Percentiles rank a stretch among this genome's conserved stretches.
phyloP scores from a whole-genome alignment of 306 rosid species.

The Benincasa hispida region DNA sequence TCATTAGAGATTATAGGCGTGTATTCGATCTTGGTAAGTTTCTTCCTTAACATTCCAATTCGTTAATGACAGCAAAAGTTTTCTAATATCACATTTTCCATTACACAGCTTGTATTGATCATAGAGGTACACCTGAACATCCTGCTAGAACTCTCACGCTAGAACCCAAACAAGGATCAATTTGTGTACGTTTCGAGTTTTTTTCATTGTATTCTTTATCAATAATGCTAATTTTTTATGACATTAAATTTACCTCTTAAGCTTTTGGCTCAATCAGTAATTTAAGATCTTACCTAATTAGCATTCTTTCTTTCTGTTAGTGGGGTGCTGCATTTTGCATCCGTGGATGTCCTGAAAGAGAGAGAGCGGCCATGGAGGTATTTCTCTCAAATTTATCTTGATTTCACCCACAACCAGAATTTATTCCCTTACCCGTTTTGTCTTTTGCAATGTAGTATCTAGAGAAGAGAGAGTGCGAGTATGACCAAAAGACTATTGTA shows the following conservation, averaged over 20 bases:
- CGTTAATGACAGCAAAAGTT: neutral
- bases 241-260: no score
- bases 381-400: neutral
- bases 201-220: neutral
- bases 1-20: constrained; percentile 74
- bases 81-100: neutral
- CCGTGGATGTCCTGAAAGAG: constrained; percentile 71
- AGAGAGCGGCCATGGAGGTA: constrained; percentile 81
- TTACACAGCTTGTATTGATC: constrained; percentile 76
- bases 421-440: neutral
- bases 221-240: no score
- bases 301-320: constrained; percentile 21
- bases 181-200: constrained; percentile 51
- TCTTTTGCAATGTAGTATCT: constrained; percentile 46
- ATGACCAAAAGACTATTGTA: constrained; percentile 38
- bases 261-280: no score
- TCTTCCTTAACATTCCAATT: neutral
- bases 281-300: constrained; percentile 8
- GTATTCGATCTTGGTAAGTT: constrained; percentile 80
- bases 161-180: constrained; percentile 58
- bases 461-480: constrained; percentile 79
- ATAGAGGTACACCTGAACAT: constrained; percentile 78
- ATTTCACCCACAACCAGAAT: neutral
- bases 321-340: constrained; percentile 92
- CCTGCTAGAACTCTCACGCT: constrained; percentile 93